Conservation (phyloP, 2,329 filamentous ascomycete genomes). For the Diaporthe helianthi region DNA sequence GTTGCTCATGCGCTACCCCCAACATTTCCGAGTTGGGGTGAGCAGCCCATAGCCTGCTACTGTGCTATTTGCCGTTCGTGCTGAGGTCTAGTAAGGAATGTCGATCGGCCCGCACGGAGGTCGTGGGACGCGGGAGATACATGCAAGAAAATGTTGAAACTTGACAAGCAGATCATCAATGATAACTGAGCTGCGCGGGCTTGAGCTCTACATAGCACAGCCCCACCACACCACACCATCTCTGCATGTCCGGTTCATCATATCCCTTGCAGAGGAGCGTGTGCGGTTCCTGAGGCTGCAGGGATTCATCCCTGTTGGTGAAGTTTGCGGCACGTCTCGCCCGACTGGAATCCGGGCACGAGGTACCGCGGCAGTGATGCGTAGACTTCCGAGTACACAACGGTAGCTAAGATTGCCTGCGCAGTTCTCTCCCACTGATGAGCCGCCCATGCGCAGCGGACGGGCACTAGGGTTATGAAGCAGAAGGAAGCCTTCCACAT, state of each 20-base stretch:
- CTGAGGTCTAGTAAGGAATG: constrained; percentile 4
- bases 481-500: background rate
- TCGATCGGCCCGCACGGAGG: constrained; percentile 11
- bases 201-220: background rate
- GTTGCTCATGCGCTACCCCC: background rate
- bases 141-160: constrained; percentile 1
- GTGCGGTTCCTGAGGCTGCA: constrained; percentile 8
- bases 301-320: background rate
- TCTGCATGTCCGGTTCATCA: constrained; percentile 15
- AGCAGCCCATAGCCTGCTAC: background rate
- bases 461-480: background rate
- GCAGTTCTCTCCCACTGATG: background rate
- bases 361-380: constrained; percentile 7
- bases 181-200: background rate
- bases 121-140: background rate
- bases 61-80: constrained; percentile 1
- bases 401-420: background rate
- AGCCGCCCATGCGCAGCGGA: background rate
- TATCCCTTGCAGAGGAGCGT: background rate
- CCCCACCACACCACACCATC: constrained; percentile 17
- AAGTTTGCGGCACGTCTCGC: constrained; percentile 15
- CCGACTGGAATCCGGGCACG: constrained; percentile 14
- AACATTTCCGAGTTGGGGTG: constrained; percentile 1
- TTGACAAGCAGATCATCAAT: constrained; percentile 2
- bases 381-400: constrained; percentile 1